Percentiles rank a stretch among this genome's conserved stretches.
These are phyloP conservation scores for Ascocoryne sarcoides DNA, from an alignment of 2,329 filamentous ascomycete species.

Conservation along the genomic window DNA sequence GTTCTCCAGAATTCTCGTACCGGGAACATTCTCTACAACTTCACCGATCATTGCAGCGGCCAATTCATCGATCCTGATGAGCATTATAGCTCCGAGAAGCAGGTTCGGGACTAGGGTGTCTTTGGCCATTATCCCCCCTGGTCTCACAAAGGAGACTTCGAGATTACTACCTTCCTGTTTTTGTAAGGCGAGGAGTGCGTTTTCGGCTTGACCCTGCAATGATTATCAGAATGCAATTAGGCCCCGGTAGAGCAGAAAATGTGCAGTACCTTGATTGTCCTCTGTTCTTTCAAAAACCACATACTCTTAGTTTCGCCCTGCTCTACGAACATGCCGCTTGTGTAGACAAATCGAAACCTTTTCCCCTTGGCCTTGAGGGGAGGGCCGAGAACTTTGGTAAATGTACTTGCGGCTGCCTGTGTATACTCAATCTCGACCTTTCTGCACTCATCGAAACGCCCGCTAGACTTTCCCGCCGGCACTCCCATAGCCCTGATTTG, in stretches of 20 bases:
- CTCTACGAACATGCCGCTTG: conserved; percentile 31
- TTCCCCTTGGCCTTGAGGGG: not conserved
- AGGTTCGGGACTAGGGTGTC: conserved; percentile 3
- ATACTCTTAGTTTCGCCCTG: conserved; percentile 31
- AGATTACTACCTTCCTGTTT: conserved; percentile 17
- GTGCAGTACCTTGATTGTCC: conserved; percentile 25
- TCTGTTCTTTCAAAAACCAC: conserved; percentile 28
- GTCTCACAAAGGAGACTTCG: conserved; percentile 21
- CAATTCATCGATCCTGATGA: conserved; percentile 11
- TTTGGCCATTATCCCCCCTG: conserved; percentile 11
- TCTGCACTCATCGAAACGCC: not conserved
- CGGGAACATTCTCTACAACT: not conserved
- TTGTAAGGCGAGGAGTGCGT: conserved; percentile 19
- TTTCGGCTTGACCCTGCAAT: conserved; percentile 21
- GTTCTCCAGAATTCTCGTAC: not conserved
- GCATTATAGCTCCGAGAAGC: conserved; percentile 2
- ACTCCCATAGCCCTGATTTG: not conserved
- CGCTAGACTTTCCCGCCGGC: not conserved
- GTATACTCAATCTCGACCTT: conserved; percentile 4
- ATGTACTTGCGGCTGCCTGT: not conserved
- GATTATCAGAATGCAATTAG: conserved; percentile 8
- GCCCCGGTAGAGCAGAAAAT: too few species aligned
- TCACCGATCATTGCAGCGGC: conserved; percentile 8
- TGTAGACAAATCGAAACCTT: conserved; percentile 35
- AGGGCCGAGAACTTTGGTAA: not conserved